Conservation (phyloP, 257 asterid genomes). For the Voacanga thouarsii region DNA sequence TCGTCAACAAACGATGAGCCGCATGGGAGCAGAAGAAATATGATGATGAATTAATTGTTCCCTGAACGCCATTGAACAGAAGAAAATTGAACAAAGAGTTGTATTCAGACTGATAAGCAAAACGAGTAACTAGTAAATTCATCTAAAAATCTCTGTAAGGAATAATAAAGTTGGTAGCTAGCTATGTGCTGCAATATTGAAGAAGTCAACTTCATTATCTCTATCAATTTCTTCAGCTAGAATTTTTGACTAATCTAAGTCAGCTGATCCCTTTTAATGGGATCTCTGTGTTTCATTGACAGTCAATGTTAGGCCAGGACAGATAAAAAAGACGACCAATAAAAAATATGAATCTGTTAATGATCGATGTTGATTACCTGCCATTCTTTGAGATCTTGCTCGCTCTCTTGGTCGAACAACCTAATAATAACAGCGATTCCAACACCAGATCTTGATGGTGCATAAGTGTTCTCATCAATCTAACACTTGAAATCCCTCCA, state of each 20-base stretch:
- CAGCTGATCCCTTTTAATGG: background rate
- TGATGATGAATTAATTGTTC: too few species aligned
- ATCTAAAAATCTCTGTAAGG: background rate
- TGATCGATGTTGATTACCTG: conserved; percentile 40
- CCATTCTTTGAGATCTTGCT: conserved; percentile 93
- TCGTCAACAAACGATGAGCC: too few species aligned
- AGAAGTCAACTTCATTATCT: conserved; percentile 9
- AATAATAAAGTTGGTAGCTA: background rate
- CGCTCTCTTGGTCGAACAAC: conserved; percentile 74
- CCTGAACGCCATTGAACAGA: too few species aligned
- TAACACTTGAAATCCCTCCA: conserved; percentile 41
- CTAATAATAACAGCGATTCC: conserved; percentile 90
- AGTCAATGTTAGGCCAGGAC: background rate
- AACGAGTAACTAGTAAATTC: background rate
- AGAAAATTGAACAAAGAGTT: too few species aligned
- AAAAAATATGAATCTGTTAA: too few species aligned
- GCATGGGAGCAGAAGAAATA: too few species aligned
- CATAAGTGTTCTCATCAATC: conserved; percentile 48
- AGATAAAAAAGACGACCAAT: background rate
- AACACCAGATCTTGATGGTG: conserved; percentile 61
- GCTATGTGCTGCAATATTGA: background rate
- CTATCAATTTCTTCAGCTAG: background rate
- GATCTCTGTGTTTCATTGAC: background rate
- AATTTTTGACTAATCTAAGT: background rate
- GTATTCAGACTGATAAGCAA: too few species aligned